Evolutionary conservation across 345 rosid species (phyloP).

Genomic region (Alliaria petiolata): DNA sequence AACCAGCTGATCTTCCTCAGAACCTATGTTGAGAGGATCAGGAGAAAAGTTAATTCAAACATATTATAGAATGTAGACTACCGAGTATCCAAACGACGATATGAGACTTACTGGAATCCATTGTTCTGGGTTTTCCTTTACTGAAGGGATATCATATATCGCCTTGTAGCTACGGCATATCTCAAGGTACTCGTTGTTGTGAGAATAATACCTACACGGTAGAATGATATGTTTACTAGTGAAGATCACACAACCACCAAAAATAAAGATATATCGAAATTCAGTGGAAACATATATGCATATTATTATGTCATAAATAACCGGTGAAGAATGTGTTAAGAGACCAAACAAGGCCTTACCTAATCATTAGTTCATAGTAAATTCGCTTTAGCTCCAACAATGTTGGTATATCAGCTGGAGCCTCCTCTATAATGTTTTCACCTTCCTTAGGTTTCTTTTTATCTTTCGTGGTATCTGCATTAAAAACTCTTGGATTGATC

Average conservation of each 20-base stretch:
- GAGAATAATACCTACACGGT: conserved; percentile 67
- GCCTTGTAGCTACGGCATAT: conserved; percentile 91
- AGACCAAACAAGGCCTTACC: conserved; percentile 35
- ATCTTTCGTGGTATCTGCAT: conserved; percentile 59
- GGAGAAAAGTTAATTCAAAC: background rate
- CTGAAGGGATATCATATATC: conserved; percentile 79
- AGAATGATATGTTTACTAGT: background rate
- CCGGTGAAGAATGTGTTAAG: background rate
- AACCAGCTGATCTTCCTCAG: conserved; percentile 82
- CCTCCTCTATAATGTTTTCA: conserved; percentile 73
- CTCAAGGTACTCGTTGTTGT: conserved; percentile 81
- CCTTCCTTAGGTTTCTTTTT: conserved; percentile 91
- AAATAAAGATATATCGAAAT: background rate
- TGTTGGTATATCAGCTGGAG: conserved; percentile 87
- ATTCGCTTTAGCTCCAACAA: conserved; percentile 73
- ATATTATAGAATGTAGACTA: background rate
- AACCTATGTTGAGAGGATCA: conserved; percentile 35
- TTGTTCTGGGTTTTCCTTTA: conserved; percentile 56
- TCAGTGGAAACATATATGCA: background rate
- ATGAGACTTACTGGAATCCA: conserved; percentile 65
- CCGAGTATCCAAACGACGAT: background rate
- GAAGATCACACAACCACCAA: background rate
- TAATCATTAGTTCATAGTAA: conserved; percentile 77
- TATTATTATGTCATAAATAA: background rate
- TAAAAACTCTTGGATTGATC: conserved; percentile 80